These are phyloP conservation scores for Moricandia arvensis DNA, from an alignment of 345 rosid genomes.

Conservation along the genomic window DNA sequence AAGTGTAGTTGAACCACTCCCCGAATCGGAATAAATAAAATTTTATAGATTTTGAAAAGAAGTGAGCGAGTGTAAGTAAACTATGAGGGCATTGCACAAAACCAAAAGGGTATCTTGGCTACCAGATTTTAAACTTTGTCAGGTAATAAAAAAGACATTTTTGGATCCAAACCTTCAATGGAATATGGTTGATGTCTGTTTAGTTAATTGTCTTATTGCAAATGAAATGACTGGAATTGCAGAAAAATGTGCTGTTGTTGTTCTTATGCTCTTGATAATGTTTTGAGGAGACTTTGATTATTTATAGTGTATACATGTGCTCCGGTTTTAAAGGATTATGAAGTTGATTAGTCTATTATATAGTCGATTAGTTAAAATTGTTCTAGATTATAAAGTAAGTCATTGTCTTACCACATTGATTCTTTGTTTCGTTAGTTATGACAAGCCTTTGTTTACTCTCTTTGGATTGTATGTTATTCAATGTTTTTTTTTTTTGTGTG, in stretches of 20 bases:
- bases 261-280: background rate
- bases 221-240: background rate
- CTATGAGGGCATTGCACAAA: conserved; percentile 77
- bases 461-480: conserved; percentile 4
- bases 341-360: background rate
- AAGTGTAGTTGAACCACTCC: conserved; percentile 18
- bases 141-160: conserved; percentile 64
- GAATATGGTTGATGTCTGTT: conserved; percentile 1
- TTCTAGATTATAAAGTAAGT: background rate
- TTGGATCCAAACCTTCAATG: background rate
- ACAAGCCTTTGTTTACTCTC: background rate
- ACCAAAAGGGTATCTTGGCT: conserved; percentile 92
- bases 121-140: conserved; percentile 90
- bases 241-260: background rate
- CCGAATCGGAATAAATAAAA: background rate
- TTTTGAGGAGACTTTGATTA: conserved; percentile 7
- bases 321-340: background rate
- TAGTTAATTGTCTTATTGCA: conserved; percentile 1
- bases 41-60: conserved; percentile 15
- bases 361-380: conserved; percentile 9
- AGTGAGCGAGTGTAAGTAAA: conserved; percentile 35
- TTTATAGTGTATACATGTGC: background rate
- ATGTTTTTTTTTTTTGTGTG: background rate
- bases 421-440: conserved; percentile 3
- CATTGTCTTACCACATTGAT: conserved; percentile 9